Conservation (phyloP, 441 rosid genomes). For the California macrophylla region DNA sequence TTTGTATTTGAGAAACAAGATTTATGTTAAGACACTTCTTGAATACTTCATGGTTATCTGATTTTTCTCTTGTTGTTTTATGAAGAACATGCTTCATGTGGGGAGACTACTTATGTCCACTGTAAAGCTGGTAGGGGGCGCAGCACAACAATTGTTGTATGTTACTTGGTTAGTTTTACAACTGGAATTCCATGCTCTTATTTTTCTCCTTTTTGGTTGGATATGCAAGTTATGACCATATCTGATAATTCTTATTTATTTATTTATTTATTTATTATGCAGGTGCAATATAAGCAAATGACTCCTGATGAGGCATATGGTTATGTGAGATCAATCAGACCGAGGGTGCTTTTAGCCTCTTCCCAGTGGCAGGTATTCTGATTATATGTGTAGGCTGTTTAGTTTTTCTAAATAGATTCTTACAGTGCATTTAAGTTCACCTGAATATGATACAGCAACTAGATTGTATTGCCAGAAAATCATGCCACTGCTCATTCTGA, state of each 20-base stretch:
- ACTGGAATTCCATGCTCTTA: background rate
- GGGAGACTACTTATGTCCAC: conserved; percentile 72
- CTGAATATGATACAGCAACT: background rate
- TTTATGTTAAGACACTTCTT: background rate
- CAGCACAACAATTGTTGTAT: conserved; percentile 81
- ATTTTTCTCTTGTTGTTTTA: conserved; percentile 11
- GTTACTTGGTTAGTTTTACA: conserved; percentile 61
- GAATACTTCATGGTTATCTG: conserved; percentile 1
- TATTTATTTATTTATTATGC: background rate
- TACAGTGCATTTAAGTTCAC: background rate
- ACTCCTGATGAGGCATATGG: conserved; percentile 74
- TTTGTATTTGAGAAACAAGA: background rate
- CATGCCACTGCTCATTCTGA: background rate
- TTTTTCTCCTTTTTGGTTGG: background rate
- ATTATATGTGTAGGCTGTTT: background rate
- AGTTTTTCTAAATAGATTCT: background rate
- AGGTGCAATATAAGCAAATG: conserved; percentile 78
- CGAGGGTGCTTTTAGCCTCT: conserved; percentile 81
- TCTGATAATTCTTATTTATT: conserved; percentile 7
- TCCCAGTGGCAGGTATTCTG: conserved; percentile 73
- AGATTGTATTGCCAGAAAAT: background rate
- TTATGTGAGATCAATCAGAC: conserved; percentile 69
- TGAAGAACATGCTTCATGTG: conserved; percentile 47
- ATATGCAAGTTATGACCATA: conserved; percentile 2
- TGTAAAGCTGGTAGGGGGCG: conserved; percentile 98